These are phyloP conservation scores for Colletotrichum tabaci DNA, from an alignment of 2,329 filamentous ascomycete genomes.

Conservation along the genomic window DNA sequence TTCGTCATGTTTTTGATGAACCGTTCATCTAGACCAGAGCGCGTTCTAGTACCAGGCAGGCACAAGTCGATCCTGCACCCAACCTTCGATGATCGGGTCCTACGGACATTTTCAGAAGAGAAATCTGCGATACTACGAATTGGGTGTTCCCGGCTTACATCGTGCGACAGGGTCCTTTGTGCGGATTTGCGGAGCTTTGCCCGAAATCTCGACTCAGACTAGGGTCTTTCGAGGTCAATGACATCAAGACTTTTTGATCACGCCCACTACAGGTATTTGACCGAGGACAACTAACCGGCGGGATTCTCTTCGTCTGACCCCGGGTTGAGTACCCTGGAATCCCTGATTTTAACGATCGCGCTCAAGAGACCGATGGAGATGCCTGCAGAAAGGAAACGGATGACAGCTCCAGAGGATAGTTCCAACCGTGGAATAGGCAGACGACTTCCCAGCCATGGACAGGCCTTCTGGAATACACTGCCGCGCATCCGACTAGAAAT, in stretches of 20 bases:
- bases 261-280: slow-evolving; percentile 17
- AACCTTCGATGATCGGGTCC: slow-evolving; percentile 30
- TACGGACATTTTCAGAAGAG: not conserved
- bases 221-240: slow-evolving; percentile 30
- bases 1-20: not conserved
- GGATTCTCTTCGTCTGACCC: not conserved
- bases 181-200: slow-evolving; percentile 16
- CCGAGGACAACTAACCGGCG: not conserved
- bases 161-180: slow-evolving; percentile 2
- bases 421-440: not conserved
- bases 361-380: not conserved
- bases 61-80: slow-evolving; percentile 22
- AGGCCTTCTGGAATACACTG: not conserved
- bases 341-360: not conserved
- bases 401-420: not conserved
- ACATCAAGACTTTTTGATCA: slow-evolving; percentile 35
- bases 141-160: slow-evolving; percentile 18
- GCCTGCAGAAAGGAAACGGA: not conserved
- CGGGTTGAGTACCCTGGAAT: not conserved
- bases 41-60: not conserved
- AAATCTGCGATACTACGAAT: slow-evolving; percentile 2
- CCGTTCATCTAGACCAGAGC: not conserved
- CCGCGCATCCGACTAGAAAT: slow-evolving; percentile 18
- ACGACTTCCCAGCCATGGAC: too few relatives aligned
- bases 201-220: slow-evolving; percentile 1